Conservation (phyloP, 805 yeast species). For the Starmerella tilneyi region DNA sequence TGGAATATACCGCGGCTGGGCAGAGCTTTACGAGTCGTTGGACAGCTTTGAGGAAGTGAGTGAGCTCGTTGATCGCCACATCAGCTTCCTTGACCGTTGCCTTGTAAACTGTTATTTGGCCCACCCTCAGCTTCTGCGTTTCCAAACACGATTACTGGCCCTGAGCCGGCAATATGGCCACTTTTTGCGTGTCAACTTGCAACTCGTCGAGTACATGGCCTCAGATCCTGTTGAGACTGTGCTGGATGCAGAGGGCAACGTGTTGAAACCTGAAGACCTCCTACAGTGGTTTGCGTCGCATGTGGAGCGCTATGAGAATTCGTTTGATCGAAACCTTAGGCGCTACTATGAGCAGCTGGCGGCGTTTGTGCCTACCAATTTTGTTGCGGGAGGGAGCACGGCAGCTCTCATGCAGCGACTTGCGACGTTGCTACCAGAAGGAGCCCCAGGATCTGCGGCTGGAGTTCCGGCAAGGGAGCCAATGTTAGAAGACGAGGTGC, state of each 20-base stretch:
- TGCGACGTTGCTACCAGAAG: constrained; percentile 4
- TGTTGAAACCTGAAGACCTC: constrained; percentile 23
- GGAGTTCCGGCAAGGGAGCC: too few relatives aligned
- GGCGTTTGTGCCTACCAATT: constrained; percentile 5
- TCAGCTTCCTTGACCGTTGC: constrained; percentile 50
- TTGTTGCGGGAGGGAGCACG: constrained; percentile 9
- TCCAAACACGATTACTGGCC: constrained; percentile 35
- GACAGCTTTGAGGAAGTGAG: constrained; percentile 35
- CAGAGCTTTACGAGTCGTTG: constrained; percentile 31
- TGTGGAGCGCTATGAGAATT: constrained; percentile 28
- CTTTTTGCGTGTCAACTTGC: constrained; percentile 23
- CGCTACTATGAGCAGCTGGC: constrained; percentile 11
- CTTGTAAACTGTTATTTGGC: constrained; percentile 60
- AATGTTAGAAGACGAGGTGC: too few relatives aligned
- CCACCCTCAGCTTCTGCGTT: constrained; percentile 42
- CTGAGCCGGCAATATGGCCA: constrained; percentile 28
- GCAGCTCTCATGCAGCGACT: constrained; percentile 9
- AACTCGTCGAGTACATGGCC: constrained; percentile 25
- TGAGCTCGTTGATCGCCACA: constrained; percentile 38
- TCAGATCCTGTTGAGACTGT: constrained; percentile 24
- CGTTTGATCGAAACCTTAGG: constrained; percentile 32
- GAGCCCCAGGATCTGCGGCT: not conserved
- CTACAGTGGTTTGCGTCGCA: constrained; percentile 26
- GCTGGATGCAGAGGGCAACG: constrained; percentile 22
- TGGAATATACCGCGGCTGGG: constrained; percentile 50